Evolutionary conservation across 1,139 yeast species (phyloP).

Genomic region (Yamadazyma oceani): DNA sequence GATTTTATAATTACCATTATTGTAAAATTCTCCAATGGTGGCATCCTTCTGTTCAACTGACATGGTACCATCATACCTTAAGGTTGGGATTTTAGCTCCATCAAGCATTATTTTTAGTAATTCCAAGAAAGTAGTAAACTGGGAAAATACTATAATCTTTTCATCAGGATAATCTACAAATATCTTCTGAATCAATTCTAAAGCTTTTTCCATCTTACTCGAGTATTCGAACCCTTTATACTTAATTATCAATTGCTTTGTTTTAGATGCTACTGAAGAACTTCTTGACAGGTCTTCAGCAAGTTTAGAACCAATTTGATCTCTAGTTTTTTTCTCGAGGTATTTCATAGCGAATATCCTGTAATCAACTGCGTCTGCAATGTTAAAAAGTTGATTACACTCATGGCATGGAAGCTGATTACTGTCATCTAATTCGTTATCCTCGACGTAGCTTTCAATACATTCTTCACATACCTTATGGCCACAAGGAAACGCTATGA

Average conservation of each 20-base stretch:
- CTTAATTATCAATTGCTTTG: constrained; percentile 27
- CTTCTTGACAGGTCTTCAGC: constrained; percentile 10
- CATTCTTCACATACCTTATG: constrained; percentile 69
- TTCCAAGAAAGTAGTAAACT: constrained; percentile 78
- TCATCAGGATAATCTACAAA: constrained; percentile 47
- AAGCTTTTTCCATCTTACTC: constrained; percentile 54
- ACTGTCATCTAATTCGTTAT: constrained; percentile 32
- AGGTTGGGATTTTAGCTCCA: constrained; percentile 44
- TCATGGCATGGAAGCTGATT: constrained; percentile 53
- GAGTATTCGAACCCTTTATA: constrained; percentile 44
- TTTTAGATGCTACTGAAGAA: constrained; percentile 16
- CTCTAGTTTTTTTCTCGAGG: constrained; percentile 21
- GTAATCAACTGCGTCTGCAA: constrained; percentile 48
- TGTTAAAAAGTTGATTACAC: constrained; percentile 44
- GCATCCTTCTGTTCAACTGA: constrained; percentile 60
- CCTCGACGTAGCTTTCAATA: constrained; percentile 50
- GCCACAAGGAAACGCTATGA: constrained; percentile 57
- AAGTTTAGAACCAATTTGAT: constrained; percentile 11
- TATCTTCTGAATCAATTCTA: constrained; percentile 47
- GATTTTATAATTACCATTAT: constrained; percentile 44
- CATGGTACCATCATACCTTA: constrained; percentile 86
- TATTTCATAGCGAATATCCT: constrained; percentile 50
- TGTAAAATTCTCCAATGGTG: constrained; percentile 63
- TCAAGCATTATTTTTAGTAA: constrained; percentile 59
- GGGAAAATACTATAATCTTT: constrained; percentile 78